phyloP scores from a whole-genome alignment of 1,284 basidiomycete species.

The Malassezia vespertilionis region DNA sequence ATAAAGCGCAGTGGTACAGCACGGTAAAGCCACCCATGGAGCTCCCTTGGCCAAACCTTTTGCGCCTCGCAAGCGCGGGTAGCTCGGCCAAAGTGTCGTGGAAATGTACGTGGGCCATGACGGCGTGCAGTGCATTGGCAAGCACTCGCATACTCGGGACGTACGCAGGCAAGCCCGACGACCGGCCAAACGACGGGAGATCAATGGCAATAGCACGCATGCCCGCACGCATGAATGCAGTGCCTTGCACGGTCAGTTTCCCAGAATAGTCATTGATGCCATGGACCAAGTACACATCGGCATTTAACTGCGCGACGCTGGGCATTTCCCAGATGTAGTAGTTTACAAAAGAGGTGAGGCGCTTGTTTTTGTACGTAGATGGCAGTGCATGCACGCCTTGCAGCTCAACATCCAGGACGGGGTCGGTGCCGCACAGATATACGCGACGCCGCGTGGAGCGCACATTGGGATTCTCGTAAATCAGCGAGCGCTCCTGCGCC shows the following conservation, averaged over 20 bases:
- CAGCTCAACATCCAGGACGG: constrained; percentile 21
- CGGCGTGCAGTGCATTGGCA: constrained; percentile 50
- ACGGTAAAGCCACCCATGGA: constrained; percentile 49
- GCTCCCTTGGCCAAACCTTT: constrained; percentile 49
- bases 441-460: constrained; percentile 27
- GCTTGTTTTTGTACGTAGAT: constrained; percentile 6
- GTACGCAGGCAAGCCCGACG: constrained; percentile 50
- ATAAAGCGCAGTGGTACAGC: constrained; percentile 43
- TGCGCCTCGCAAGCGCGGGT: constrained; percentile 21
- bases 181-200: constrained; percentile 50
- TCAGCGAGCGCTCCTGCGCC: constrained; percentile 23
- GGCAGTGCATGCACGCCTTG: constrained; percentile 11
- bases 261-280: constrained; percentile 44
- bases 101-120: constrained; percentile 49
- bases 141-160: constrained; percentile 49
- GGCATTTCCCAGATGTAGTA: constrained; percentile 40
- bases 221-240: constrained; percentile 50
- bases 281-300: constrained; percentile 37
- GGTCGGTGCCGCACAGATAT: constrained; percentile 19
- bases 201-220: constrained; percentile 52
- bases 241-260: constrained; percentile 49
- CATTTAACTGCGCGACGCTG: constrained; percentile 11
- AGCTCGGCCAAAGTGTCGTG: constrained; percentile 23
- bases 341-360: constrained; percentile 23
- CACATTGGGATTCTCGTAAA: constrained; percentile 41